Evolutionary conservation across 2,329 filamentous ascomycete genomes (phyloP), one percentile per base, ranked within the genome.

Genomic region (Thelonectria discophora): DNA sequence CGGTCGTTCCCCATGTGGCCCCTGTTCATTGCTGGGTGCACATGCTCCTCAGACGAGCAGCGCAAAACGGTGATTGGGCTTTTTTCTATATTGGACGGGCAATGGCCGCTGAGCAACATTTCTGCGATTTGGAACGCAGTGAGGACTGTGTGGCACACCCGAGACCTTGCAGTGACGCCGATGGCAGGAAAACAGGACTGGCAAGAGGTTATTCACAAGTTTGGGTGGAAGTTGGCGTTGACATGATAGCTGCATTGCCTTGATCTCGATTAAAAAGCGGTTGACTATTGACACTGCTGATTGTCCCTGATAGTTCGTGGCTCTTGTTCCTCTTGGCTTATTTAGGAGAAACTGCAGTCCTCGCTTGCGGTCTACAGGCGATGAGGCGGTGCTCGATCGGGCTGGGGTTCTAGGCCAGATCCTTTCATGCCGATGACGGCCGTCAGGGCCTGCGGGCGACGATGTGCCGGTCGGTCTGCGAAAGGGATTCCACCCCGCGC

Each of bases 1-100:
- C 54, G 68, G 46, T 69, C 63, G 6, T 70, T 70, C 7, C 68
- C 68, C 1, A 70, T 70, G 68, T 70, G 68, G 68, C 68, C 68
- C 0, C 62, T 70, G 1, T 70, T 70, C 39, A 18, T 70, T 18
- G 68, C 68, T 9, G 68, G 68, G n/a, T 70, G 68, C 5, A 46
- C 67, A 17, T 69, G 68, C 21, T 68, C 65, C 3, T 64, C 59
- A 5, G 68, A 70, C 12, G 53, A 67, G 7, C 66, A 70, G 32
- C 68, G 68, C 30, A 70, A 70, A 34, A 18, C 37, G 3, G 63
- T 70, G 21, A 27, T 71, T 32, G 63, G 65, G 15, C 53, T 67
- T 5, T 70, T 70, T 32, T 30, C 60, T 2, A 24, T 69, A 17
- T 55, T 70, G 48, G 66, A 71, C 34, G 62, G 60, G 13, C 60